Evolutionary conservation across 495 filamentous ascomycete genomes (phyloP).

Genomic region (Trichoderma gamsii): DNA sequence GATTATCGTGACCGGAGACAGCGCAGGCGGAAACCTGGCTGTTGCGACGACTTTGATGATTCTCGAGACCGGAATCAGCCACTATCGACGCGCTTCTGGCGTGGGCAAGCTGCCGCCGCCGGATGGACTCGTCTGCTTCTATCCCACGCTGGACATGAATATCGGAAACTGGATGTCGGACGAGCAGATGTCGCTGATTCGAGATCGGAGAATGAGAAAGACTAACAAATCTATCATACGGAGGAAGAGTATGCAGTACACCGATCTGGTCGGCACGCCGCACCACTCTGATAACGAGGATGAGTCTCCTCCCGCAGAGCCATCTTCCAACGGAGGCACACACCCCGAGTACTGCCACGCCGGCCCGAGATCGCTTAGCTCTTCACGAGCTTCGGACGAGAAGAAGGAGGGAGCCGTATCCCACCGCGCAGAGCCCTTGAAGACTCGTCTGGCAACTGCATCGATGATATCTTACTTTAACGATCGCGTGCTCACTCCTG

Average conservation of each 20-base stretch:
- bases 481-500: constrained; percentile 88
- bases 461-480: constrained; percentile 98
- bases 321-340: constrained; percentile 21
- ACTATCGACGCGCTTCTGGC: constrained; percentile 50
- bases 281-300: constrained; percentile 59
- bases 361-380: constrained; percentile 32
- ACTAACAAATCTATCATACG: constrained; percentile 70
- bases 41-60: constrained; percentile 81
- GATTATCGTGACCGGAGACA: constrained; percentile 82
- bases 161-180: constrained; percentile 99
- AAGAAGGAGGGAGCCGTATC: constrained; percentile 27
- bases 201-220: constrained; percentile 69
- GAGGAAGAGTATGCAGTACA: constrained; percentile 65
- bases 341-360: constrained; percentile 42
- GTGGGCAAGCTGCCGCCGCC: constrained; percentile 65
- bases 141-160: constrained; percentile 88
- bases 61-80: constrained; percentile 59
- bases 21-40: constrained; percentile 86
- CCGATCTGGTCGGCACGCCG: constrained; percentile 54
- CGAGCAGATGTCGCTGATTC: constrained; percentile 91
- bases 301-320: constrained; percentile 29
- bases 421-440: constrained; percentile 59
- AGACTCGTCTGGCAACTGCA: constrained; percentile 81
- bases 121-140: constrained; percentile 76
- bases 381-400: constrained; percentile 25